phyloP scores from a whole-genome alignment of 352 stramenopile species.

The Thalassiosira mediterranea region DNA sequence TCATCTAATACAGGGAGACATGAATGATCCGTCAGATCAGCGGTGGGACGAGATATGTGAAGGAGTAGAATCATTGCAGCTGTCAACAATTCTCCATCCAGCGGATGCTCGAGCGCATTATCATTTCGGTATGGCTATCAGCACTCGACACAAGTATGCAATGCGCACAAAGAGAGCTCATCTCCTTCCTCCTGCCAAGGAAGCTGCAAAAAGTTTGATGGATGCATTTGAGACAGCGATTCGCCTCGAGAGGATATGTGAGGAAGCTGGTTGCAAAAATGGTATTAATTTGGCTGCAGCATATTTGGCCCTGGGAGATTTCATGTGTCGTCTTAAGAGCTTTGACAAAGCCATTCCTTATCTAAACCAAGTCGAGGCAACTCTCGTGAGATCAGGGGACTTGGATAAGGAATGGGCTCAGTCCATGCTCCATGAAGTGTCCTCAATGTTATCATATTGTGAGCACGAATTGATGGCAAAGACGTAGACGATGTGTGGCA shows the following conservation, averaged over 20 bases:
- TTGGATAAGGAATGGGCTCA: constrained; percentile 36
- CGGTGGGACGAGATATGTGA: constrained; percentile 47
- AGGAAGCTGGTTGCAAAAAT: constrained; percentile 46
- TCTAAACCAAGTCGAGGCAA: constrained; percentile 28
- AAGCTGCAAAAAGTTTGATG: constrained; percentile 34
- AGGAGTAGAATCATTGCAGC: constrained; percentile 40
- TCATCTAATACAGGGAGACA: constrained; percentile 47
- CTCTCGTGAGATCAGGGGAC: constrained; percentile 24
- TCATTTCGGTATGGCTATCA: constrained; percentile 47
- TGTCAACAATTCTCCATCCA: constrained; percentile 35
- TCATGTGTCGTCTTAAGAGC: constrained; percentile 48
- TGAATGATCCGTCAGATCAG: constrained; percentile 38
- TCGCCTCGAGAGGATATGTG: constrained; percentile 34
- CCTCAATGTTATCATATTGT: constrained; percentile 33
- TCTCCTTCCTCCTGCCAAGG: constrained; percentile 42
- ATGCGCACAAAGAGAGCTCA: constrained; percentile 47
- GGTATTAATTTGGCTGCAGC: constrained; percentile 45
- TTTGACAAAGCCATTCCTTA: constrained; percentile 46
- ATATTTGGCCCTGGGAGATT: constrained; percentile 50
- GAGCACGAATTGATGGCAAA: constrained; percentile 37
- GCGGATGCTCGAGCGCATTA: constrained; percentile 49
- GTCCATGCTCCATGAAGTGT: constrained; percentile 39
- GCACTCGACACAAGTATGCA: constrained; percentile 53
- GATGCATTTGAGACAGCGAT: constrained; percentile 43
- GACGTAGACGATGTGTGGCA: too few species aligned